Conservation (phyloP, 148 eudicot genomes). For the Gaultheria prostrata region DNA sequence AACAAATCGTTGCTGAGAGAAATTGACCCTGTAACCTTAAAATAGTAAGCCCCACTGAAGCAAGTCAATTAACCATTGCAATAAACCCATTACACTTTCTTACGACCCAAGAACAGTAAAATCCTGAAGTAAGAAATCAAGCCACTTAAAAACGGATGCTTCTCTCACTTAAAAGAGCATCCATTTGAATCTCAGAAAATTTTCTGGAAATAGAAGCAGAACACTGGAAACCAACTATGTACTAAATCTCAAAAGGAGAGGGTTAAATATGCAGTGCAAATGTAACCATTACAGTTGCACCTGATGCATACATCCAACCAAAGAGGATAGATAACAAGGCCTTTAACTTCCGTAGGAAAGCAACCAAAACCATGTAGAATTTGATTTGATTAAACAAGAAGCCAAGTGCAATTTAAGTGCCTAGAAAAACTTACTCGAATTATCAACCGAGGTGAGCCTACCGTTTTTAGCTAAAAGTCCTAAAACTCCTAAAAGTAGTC, state of each 20-base stretch:
- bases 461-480: too few relatives aligned
- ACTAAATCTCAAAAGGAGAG: neutral
- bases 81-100: too few relatives aligned
- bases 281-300: too few relatives aligned
- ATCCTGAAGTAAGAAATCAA: neutral
- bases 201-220: neutral
- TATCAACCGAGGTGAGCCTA: neutral
- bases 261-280: neutral
- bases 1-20: too few relatives aligned
- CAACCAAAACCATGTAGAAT: neutral
- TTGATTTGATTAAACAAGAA: neutral
- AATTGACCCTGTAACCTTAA: too few relatives aligned
- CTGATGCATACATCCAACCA: neutral
- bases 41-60: too few relatives aligned
- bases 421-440: neutral
- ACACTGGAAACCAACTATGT: neutral
- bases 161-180: neutral
- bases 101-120: neutral
- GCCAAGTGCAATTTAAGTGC: neutral
- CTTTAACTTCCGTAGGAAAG: neutral
- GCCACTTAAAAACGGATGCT: neutral
- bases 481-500: too few relatives aligned
- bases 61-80: too few relatives aligned
- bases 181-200: neutral
- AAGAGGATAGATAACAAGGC: too few relatives aligned